phyloP scores from a whole-genome alignment of 805 yeast species.

The Yamadazyma nakazawae region DNA sequence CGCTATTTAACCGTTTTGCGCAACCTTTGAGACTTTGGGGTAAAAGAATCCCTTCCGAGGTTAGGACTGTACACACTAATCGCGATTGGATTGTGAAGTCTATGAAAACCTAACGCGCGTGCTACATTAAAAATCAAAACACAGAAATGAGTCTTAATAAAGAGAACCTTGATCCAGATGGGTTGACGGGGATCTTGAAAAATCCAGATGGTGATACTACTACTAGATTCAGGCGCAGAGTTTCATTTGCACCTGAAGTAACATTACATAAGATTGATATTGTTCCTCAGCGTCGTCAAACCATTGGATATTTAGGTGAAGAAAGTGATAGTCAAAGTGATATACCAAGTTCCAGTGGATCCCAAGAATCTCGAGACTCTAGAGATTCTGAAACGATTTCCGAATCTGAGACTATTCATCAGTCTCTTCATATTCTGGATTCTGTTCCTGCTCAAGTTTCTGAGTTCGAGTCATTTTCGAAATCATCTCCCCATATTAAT shows the following conservation, averaged over 20 bases:
- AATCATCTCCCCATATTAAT: not conserved
- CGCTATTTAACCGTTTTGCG: conserved; percentile 6
- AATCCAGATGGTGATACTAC: not conserved
- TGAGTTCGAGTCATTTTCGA: not conserved
- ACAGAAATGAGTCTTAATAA: conserved; percentile 8
- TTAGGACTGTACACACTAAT: not conserved
- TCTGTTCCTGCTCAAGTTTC: not conserved
- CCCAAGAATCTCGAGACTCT: not conserved
- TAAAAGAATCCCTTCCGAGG: conserved; percentile 10
- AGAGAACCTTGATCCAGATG: conserved; percentile 14
- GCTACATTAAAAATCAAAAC: conserved; percentile 2
- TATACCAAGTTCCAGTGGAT: conserved; percentile 2
- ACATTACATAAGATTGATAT: conserved; percentile 56
- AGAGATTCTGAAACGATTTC: conserved; percentile 10
- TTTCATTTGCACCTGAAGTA: conserved; percentile 75
- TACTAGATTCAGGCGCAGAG: conserved; percentile 42
- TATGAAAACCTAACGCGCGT: not conserved
- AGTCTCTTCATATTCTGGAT: not conserved
- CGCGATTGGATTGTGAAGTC: not conserved
- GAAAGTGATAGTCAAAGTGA: conserved; percentile 1
- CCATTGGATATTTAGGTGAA: conserved; percentile 22
- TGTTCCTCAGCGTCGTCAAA: conserved; percentile 23
- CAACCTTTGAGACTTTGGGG: conserved; percentile 6
- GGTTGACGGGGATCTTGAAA: conserved; percentile 10
- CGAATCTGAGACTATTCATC: not conserved